Evolutionary conservation across 2,329 filamentous ascomycete genomes (phyloP).

Genomic region (Xylariomycetidae sp.): DNA sequence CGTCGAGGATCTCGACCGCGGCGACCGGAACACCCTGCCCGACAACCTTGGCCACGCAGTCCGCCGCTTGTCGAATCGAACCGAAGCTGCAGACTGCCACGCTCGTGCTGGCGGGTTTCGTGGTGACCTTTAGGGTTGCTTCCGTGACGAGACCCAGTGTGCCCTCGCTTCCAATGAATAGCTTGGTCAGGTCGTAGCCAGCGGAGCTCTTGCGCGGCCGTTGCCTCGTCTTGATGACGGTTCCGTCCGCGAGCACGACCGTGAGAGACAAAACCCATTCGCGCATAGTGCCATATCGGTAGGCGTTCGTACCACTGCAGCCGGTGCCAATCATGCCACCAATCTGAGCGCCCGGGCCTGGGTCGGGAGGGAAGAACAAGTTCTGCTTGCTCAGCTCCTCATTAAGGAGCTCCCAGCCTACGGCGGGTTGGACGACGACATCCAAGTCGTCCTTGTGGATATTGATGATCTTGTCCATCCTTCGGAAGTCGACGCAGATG

Average conservation of each 20-base stretch:
- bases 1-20: slow-evolving; percentile 73
- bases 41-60: slow-evolving; percentile 67
- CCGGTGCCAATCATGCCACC: slow-evolving; percentile 71
- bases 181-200: slow-evolving; percentile 73
- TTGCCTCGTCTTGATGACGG: slow-evolving; percentile 71
- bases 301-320: slow-evolving; percentile 69
- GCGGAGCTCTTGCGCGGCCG: slow-evolving; percentile 72
- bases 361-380: slow-evolving; percentile 80
- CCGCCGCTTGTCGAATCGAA: slow-evolving; percentile 54
- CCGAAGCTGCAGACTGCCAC: slow-evolving; percentile 56
- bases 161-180: slow-evolving; percentile 79
- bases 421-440: slow-evolving; percentile 63
- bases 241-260: slow-evolving; percentile 76
- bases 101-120: slow-evolving; percentile 65
- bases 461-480: slow-evolving; percentile 66
- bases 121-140: slow-evolving; percentile 68
- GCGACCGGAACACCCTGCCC: slow-evolving; percentile 68
- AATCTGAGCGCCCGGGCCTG: slow-evolving; percentile 77
- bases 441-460: slow-evolving; percentile 64
- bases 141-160: slow-evolving; percentile 76
- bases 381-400: slow-evolving; percentile 60
- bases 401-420: slow-evolving; percentile 76
- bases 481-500: slow-evolving; percentile 68
- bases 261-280: slow-evolving; percentile 82
- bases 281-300: slow-evolving; percentile 81